Percentiles rank a stretch among this genome's conserved stretches.
phyloP scores from a whole-genome alignment of 331 rosid species.

The Phaseolus coccineus region DNA sequence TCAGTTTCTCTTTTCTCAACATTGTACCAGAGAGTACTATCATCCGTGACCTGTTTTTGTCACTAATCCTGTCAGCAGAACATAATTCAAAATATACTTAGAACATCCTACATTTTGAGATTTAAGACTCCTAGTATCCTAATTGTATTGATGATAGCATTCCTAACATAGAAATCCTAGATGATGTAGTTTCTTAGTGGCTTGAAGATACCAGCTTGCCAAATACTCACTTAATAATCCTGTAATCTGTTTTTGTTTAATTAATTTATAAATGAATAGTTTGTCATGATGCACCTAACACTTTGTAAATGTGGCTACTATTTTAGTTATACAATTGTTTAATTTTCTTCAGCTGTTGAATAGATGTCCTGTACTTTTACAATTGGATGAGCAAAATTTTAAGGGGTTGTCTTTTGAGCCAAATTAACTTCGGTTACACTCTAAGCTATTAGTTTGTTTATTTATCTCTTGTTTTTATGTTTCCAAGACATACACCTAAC shows the following conservation, averaged over 20 bases:
- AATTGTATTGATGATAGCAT: conserved; percentile 2
- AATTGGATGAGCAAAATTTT: not conserved
- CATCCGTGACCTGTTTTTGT: no score
- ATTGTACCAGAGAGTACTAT: no score
- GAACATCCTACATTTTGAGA: conserved; percentile 6
- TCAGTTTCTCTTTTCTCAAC: no score
- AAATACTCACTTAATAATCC: conserved; percentile 13
- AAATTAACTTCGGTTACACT: conserved; percentile 26
- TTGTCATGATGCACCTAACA: conserved; percentile 2
- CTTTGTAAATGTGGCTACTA: conserved; percentile 27
- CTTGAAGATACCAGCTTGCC: not conserved
- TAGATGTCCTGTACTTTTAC: conserved; percentile 34
- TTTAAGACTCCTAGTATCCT: conserved; percentile 10
- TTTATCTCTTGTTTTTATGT: conserved; percentile 27
- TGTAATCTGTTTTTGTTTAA: conserved; percentile 29
- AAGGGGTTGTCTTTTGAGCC: conserved; percentile 32
- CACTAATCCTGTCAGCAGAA: no score
- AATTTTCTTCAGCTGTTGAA: conserved; percentile 3
- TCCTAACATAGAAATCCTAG: not conserved
- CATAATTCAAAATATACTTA: conserved; percentile 15
- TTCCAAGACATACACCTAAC: conserved; percentile 39
- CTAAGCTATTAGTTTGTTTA: conserved; percentile 12
- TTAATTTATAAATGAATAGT: not conserved
- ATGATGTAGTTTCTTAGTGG: no score
- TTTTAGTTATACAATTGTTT: conserved; percentile 19